Percentiles rank a stretch among this genome's conserved stretches.
Evolutionary conservation across 306 rosid species (phyloP).

Genomic region (Cicer judaicum): DNA sequence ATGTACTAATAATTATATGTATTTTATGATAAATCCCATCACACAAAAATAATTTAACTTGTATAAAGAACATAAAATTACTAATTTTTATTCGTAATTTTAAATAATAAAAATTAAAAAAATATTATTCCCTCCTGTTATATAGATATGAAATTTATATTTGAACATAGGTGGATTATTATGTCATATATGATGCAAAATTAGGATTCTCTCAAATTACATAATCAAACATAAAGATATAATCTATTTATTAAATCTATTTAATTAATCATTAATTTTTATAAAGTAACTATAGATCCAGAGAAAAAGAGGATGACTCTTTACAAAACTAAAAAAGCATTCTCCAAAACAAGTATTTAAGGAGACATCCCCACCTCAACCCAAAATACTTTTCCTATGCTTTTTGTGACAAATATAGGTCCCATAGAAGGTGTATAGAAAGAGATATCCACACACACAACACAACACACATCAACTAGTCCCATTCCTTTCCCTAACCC

Average conservation of each 20-base stretch:
- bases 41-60: too few relatives aligned
- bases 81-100: too few relatives aligned
- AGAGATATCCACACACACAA: slow-evolving; percentile 43
- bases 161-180: too few relatives aligned
- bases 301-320: slow-evolving; percentile 39
- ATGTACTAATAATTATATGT: too few relatives aligned
- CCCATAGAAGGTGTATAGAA: slow-evolving; percentile 53
- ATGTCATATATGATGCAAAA: background rate
- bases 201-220: background rate
- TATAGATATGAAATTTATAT: too few relatives aligned
- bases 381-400: slow-evolving; percentile 57
- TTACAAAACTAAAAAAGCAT: slow-evolving; percentile 47
- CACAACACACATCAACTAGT: slow-evolving; percentile 47
- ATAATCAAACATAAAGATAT: slow-evolving; percentile 26
- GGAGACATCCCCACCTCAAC: slow-evolving; percentile 70
- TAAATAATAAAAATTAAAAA: too few relatives aligned
- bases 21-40: too few relatives aligned
- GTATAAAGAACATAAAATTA: too few relatives aligned
- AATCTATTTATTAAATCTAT: background rate
- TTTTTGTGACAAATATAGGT: slow-evolving; percentile 43
- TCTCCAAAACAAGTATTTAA: slow-evolving; percentile 47
- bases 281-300: slow-evolving; percentile 38
- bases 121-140: too few relatives aligned
- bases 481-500: slow-evolving; percentile 37
- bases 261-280: background rate